Conservation (phyloP, 208 protist genomes). For the Crithidia sp. region DNA sequence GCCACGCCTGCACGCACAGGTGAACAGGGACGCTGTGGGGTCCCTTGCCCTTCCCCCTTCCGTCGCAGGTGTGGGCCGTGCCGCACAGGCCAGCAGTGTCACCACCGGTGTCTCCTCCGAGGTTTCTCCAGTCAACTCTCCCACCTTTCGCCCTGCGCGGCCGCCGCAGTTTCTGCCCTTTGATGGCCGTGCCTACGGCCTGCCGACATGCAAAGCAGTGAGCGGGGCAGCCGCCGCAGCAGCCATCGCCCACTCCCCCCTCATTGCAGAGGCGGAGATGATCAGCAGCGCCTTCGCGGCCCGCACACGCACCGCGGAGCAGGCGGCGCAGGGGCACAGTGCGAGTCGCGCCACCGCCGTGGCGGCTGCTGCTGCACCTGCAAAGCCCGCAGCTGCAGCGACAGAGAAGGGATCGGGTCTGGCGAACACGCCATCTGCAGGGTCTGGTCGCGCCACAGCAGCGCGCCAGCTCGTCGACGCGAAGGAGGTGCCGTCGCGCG, state of each 20-base stretch:
- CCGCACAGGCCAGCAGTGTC: background rate
- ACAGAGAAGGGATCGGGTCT: background rate
- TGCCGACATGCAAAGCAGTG: constrained; percentile 13
- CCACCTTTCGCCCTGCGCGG: background rate
- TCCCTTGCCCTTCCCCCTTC: constrained; percentile 20
- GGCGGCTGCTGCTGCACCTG: background rate
- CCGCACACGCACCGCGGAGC: background rate
- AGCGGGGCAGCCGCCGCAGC: constrained; percentile 15
- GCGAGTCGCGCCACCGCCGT: too few relatives aligned
- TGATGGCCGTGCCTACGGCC: constrained; percentile 58
- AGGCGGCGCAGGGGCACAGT: background rate
- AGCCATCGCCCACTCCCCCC: constrained; percentile 1
- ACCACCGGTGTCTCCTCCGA: background rate
- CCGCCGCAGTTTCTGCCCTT: constrained; percentile 45
- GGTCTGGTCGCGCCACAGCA: too few relatives aligned
- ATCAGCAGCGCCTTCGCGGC: too few relatives aligned
- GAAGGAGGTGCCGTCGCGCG: too few relatives aligned
- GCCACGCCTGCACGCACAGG: constrained; percentile 21
- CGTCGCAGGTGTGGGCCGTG: background rate
- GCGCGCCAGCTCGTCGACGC: too few relatives aligned
- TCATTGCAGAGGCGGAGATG: background rate
- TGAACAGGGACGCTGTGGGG: background rate
- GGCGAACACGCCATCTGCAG: too few relatives aligned
- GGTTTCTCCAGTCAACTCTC: background rate
- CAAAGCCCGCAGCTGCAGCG: background rate